These are phyloP conservation scores for Paramecium sonneborni DNA, from an alignment of 73 alveolate species.

Conservation along the genomic window DNA sequence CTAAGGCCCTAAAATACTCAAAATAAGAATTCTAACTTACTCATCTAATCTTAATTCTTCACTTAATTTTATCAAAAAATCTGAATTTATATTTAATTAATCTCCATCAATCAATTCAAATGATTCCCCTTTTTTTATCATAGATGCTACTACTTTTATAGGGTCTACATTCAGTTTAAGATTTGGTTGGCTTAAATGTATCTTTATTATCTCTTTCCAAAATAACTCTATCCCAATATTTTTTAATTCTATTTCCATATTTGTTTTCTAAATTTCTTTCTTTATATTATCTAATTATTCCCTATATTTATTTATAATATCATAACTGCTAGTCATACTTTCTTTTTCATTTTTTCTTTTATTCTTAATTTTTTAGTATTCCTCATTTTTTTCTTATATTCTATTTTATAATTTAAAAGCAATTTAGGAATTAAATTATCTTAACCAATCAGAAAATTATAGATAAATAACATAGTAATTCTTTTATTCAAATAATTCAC, in stretches of 20 bases:
- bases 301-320: no score
- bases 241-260: neutral
- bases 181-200: neutral
- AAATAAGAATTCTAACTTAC: neutral
- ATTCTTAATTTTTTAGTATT: no score
- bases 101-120: constrained; percentile 66
- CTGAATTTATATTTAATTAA: neutral
- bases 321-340: no score
- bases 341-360: no score
- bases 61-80: neutral
- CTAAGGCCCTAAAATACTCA: constrained; percentile 64
- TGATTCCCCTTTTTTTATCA: constrained; percentile 46
- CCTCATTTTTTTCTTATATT: no score
- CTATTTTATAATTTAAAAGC: no score
- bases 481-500: no score
- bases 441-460: no score
- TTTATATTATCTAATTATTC: no score
- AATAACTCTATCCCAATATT: neutral
- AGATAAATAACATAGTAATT: no score
- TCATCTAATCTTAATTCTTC: neutral
- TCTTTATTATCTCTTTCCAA: constrained; percentile 37
- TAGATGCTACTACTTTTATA: no score
- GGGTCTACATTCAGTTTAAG: neutral
- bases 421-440: no score
- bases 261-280: neutral